phyloP scores from a whole-genome alignment of 1,139 yeast species.

The Taphrina betulina region DNA sequence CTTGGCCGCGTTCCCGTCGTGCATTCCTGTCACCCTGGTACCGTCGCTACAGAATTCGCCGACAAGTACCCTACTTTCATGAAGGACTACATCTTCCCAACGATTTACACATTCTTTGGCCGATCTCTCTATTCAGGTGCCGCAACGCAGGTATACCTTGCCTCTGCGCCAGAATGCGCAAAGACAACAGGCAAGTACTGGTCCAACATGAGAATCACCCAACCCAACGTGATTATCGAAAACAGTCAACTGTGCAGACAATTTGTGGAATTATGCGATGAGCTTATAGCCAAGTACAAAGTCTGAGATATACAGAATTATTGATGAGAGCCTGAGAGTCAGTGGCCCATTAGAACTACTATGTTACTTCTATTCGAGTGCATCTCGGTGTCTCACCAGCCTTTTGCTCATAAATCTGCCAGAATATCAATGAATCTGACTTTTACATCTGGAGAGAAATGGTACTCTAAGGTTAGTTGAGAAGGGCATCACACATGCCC shows the following conservation, averaged over 20 bases:
- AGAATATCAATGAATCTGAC: no score
- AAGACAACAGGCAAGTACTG: constrained; percentile 21
- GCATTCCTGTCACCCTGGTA: constrained; percentile 20
- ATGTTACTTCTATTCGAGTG: no score
- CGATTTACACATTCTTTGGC: constrained; percentile 71
- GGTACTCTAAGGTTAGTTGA: no score
- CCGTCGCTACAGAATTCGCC: constrained; percentile 18
- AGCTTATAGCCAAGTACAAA: constrained; percentile 25
- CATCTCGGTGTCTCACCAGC: no score
- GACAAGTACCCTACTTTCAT: constrained; percentile 3
- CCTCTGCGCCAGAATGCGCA: constrained; percentile 14
- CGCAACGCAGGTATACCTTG: constrained; percentile 26
- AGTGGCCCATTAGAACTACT: no score
- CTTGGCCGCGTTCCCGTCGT: background rate
- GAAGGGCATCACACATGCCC: no score
- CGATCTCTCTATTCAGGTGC: constrained; percentile 48
- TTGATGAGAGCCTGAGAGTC: no score
- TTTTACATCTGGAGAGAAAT: no score
- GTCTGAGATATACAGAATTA: background rate
- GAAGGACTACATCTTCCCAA: constrained; percentile 55
- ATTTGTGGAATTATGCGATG: constrained; percentile 20
- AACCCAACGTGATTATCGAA: constrained; percentile 8
- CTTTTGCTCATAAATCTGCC: no score
- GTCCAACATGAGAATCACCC: constrained; percentile 22
- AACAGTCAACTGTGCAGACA: constrained; percentile 14